Evolutionary conservation across 495 filamentous ascomycete genomes (phyloP).

Genomic region (Penicillium malachiteum): DNA sequence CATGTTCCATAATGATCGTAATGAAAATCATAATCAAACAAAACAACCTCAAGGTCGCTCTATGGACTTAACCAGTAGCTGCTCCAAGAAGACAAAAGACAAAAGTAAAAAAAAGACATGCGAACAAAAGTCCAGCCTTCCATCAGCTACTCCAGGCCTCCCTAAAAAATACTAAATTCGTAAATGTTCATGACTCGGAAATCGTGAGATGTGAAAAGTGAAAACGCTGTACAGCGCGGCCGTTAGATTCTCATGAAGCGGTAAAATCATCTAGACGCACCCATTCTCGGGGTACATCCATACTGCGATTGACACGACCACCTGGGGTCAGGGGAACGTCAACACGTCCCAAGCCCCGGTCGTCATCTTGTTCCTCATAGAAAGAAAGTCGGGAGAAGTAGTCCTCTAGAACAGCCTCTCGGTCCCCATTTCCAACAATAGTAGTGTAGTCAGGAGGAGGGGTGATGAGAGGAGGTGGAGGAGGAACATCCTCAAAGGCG

Average conservation of each 20-base stretch:
- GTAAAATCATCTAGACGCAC: slow-evolving; percentile 47
- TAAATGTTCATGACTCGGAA: slow-evolving; percentile 31
- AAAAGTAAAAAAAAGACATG: not conserved
- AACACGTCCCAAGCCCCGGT: slow-evolving; percentile 51
- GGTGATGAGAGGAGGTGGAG: slow-evolving; percentile 80
- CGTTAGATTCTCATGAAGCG: slow-evolving; percentile 13
- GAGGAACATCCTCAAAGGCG: slow-evolving; percentile 81
- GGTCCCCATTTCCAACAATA: slow-evolving; percentile 76
- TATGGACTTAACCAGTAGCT: not conserved
- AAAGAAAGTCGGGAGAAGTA: slow-evolving; percentile 77
- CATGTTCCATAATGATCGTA: too few relatives aligned
- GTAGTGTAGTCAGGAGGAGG: slow-evolving; percentile 86
- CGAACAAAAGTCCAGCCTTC: not conserved
- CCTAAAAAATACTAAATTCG: slow-evolving; percentile 15
- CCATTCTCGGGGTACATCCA: slow-evolving; percentile 60
- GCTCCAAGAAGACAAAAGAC: not conserved
- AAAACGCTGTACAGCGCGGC: slow-evolving; percentile 1
- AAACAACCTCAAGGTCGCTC: not conserved
- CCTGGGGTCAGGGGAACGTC: slow-evolving; percentile 70
- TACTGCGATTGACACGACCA: slow-evolving; percentile 65
- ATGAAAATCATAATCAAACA: not conserved
- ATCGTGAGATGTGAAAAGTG: slow-evolving; percentile 12
- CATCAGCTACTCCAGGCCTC: slow-evolving; percentile 8
- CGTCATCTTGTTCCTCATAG: slow-evolving; percentile 60
- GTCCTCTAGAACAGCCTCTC: slow-evolving; percentile 76